Evolutionary conservation across 495 filamentous ascomycete genomes (phyloP), one percentile per base, ranked within the genome.

Genomic region (Choiromyces venosus): DNA sequence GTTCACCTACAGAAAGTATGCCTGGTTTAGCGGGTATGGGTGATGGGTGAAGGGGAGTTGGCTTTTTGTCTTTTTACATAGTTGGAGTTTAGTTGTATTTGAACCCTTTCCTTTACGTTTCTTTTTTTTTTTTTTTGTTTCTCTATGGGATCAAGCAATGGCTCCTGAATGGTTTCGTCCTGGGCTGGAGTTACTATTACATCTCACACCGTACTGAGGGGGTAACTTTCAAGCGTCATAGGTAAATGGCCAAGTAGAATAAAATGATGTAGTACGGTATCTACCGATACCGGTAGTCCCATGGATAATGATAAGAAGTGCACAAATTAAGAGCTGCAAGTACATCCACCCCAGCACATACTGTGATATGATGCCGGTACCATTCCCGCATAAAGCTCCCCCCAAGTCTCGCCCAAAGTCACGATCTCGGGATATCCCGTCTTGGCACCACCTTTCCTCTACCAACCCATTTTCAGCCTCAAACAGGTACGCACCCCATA

Each of bases 1-100:
- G 25, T 10, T 33, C 14, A 61, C 52, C 33, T 61, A 18, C 25
- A 14, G 25, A 61, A 61, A 61, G 52, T 61, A 29, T 29, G 52
- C 52, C 25, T 33, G 25, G 52, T 61, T 29, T 12, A 61, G 52
- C 25, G 0, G 52, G 52, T 61, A 33, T 33, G 52, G 52, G 52
- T 61, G 25, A 61, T 33, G 52, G 46, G 52, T 14, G 25, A 61
- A 61, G 52, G 52, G 52, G 52, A 61, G 52, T 61, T 61, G 25
- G 52, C 52, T 33, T 61, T 61, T 61, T 61, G 52, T 61, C 46
- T 56, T 61, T 56, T 61, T 61, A 61, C 52, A 61, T 61, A 61
- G 52, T 61, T 61, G 52, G 52, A 61, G 52, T 61, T 61, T 29
- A 61, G 25, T 33, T 33, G 52, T 61, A n/a, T 61, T 33, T 33